Evolutionary conservation across 495 filamentous ascomycete species (phyloP).

Genomic region (Lepidopterella palustris): DNA sequence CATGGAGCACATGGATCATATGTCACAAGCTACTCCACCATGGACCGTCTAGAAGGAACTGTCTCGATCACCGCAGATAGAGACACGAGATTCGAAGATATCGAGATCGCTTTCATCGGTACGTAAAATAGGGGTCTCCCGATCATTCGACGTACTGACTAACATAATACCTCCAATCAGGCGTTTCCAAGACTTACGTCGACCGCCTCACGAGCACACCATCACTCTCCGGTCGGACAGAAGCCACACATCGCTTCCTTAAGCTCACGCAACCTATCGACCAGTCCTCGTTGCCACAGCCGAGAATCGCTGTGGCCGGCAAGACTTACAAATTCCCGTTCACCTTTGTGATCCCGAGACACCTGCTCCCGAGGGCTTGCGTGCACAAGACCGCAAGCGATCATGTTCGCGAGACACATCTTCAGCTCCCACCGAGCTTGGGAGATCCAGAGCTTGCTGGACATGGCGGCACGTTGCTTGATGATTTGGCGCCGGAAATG

Average conservation of each 20-base stretch:
- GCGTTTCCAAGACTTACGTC: slow-evolving; percentile 45
- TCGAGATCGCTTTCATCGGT: slow-evolving; percentile 80
- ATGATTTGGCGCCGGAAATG: slow-evolving; percentile 85
- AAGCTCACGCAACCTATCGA: slow-evolving; percentile 75
- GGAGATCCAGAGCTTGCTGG: slow-evolving; percentile 54
- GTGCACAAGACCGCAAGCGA: slow-evolving; percentile 49
- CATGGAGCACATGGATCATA: slow-evolving; percentile 33
- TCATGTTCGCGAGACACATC: slow-evolving; percentile 63
- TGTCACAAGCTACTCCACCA: slow-evolving; percentile 51
- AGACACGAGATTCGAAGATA: slow-evolving; percentile 69
- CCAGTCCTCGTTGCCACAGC: slow-evolving; percentile 59
- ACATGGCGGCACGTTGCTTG: slow-evolving; percentile 47
- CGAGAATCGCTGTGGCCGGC: slow-evolving; percentile 60
- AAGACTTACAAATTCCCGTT: slow-evolving; percentile 71
- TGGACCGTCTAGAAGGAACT: slow-evolving; percentile 54
- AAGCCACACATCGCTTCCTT: slow-evolving; percentile 61
- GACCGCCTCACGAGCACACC: slow-evolving; percentile 45
- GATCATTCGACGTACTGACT: not conserved
- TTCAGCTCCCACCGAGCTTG: slow-evolving; percentile 72
- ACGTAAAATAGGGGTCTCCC: slow-evolving; percentile 14
- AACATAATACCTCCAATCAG: slow-evolving; percentile 29
- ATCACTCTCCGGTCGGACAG: slow-evolving; percentile 44
- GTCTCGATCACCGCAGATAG: slow-evolving; percentile 53
- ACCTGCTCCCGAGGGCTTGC: slow-evolving; percentile 57
- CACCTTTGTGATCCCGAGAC: slow-evolving; percentile 76